Conservation (phyloP, 306 rosid genomes). For the Delonix regia region DNA sequence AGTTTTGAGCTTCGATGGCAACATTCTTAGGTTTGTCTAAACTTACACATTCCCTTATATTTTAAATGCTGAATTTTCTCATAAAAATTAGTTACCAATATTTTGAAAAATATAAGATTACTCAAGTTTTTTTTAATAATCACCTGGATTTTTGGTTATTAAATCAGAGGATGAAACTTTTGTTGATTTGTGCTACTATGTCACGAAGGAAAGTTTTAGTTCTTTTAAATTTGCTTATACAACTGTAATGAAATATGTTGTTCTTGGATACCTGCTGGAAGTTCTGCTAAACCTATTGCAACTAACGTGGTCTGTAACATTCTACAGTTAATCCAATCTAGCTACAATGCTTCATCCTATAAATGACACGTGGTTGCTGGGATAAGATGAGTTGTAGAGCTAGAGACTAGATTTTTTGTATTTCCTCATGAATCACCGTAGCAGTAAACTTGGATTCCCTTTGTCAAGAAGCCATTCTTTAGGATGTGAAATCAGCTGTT, state of each 20-base stretch:
- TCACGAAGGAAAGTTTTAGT: neutral
- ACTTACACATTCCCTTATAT: slow-evolving; percentile 13
- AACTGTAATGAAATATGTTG: neutral
- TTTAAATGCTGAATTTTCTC: neutral
- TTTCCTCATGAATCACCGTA: neutral
- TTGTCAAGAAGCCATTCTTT: too few relatives aligned
- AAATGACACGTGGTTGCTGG: neutral
- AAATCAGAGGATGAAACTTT: neutral
- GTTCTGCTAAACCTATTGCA: neutral
- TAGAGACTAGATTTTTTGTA: neutral
- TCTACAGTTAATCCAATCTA: neutral
- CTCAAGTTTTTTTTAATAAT: neutral
- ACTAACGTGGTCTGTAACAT: neutral
- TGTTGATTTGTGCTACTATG: neutral
- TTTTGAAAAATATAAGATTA: neutral
- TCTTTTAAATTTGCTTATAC: neutral
- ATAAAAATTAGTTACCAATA: neutral
- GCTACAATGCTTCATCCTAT: neutral
- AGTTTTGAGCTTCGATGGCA: slow-evolving; percentile 92
- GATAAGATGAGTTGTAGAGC: neutral
- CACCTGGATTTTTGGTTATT: neutral
- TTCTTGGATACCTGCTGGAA: neutral
- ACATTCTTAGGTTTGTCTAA: slow-evolving; percentile 78
- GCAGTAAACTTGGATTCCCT: neutral
- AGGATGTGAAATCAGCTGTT: too few relatives aligned